A percentile compares a stretch with the other conserved stretches of the same genome.
Evolutionary conservation across 345 rosid genomes (phyloP).

Genomic region (Nasturtium officinale): DNA sequence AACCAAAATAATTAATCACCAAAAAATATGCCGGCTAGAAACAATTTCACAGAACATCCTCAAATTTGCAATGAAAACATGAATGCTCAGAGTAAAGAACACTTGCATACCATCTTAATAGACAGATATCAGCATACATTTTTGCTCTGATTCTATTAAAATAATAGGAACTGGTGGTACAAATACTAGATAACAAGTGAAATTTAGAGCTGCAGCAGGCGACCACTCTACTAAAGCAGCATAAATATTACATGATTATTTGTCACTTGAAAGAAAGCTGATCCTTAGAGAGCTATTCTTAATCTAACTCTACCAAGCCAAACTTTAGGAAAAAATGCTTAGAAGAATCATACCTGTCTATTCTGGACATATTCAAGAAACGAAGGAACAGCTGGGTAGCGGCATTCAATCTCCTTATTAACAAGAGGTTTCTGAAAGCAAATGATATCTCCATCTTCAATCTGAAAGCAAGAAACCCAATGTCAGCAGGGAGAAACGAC

Average conservation of each 20-base stretch:
- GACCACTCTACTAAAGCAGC: slow-evolving; percentile 14
- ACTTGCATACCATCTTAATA: slow-evolving; percentile 20
- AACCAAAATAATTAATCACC: slow-evolving; percentile 7
- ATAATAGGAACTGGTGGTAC: slow-evolving; percentile 3
- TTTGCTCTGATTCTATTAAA: slow-evolving; percentile 4
- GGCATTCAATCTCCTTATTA: slow-evolving; percentile 54
- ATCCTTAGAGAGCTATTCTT: neutral
- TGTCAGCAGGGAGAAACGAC: slow-evolving; percentile 20
- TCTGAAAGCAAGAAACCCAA: slow-evolving; percentile 48
- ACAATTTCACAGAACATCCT: slow-evolving; percentile 11
- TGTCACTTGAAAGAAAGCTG: slow-evolving; percentile 5
- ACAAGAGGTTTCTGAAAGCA: slow-evolving; percentile 76
- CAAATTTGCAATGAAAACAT: slow-evolving; percentile 3
- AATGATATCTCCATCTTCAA: slow-evolving; percentile 93
- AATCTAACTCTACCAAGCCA: slow-evolving; percentile 11
- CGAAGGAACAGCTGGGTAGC: slow-evolving; percentile 79
- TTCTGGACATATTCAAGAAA: slow-evolving; percentile 89
- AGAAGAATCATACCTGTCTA: slow-evolving; percentile 63
- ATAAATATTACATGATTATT: slow-evolving; percentile 1
- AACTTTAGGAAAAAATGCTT: slow-evolving; percentile 9
- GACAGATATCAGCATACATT: slow-evolving; percentile 6
- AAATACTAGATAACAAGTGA: neutral
- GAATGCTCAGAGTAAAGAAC: slow-evolving; percentile 10
- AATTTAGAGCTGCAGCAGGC: slow-evolving; percentile 9
- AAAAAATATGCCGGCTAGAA: slow-evolving; percentile 10